A percentile compares a stretch with the other conserved stretches of the same genome.
Conservation (phyloP, 495 filamentous ascomycete species). For the Schizothecium vesticola region DNA sequence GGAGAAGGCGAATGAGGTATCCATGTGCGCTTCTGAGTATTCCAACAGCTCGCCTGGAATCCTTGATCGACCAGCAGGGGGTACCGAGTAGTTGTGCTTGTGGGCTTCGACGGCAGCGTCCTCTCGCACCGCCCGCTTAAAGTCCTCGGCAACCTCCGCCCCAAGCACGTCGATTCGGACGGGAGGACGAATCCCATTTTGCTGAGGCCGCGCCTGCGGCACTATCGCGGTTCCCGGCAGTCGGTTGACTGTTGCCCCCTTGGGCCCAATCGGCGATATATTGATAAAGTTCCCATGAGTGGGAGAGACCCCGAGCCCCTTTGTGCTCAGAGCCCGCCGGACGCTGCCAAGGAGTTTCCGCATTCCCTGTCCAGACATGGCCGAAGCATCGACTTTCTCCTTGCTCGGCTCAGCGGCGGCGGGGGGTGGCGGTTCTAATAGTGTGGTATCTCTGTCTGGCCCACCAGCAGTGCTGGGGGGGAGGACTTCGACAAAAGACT, state of each 20-base stretch:
- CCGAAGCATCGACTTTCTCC: conserved; percentile 39
- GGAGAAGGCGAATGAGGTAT: conserved; percentile 21
- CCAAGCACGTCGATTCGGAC: conserved; percentile 71
- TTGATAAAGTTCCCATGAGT: conserved; percentile 44
- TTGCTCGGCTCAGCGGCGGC: conserved; percentile 29
- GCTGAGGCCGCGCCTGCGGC: conserved; percentile 45
- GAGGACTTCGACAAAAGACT: conserved; percentile 68
- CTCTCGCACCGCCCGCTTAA: conserved; percentile 59
- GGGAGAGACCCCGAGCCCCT: conserved; percentile 43
- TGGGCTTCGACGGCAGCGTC: conserved; percentile 45
- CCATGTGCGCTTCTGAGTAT: conserved; percentile 37
- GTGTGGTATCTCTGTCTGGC: conserved; percentile 38
- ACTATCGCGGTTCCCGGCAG: conserved; percentile 51
- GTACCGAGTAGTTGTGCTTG: conserved; percentile 17
- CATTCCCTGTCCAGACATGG: conserved; percentile 61
- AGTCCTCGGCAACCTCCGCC: conserved; percentile 69
- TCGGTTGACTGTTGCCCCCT: conserved; percentile 46
- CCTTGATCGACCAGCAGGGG: conserved; percentile 8
- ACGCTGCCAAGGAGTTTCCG: conserved; percentile 83
- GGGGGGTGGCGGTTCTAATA: conserved; percentile 38
- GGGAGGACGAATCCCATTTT: conserved; percentile 37
- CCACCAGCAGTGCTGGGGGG: conserved; percentile 46
- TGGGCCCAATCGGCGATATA: conserved; percentile 47
- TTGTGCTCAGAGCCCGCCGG: conserved; percentile 76
- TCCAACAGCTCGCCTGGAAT: conserved; percentile 24